Conservation (phyloP, 164 flowering plant genomes). For the Magnolia kwangsiensis region DNA sequence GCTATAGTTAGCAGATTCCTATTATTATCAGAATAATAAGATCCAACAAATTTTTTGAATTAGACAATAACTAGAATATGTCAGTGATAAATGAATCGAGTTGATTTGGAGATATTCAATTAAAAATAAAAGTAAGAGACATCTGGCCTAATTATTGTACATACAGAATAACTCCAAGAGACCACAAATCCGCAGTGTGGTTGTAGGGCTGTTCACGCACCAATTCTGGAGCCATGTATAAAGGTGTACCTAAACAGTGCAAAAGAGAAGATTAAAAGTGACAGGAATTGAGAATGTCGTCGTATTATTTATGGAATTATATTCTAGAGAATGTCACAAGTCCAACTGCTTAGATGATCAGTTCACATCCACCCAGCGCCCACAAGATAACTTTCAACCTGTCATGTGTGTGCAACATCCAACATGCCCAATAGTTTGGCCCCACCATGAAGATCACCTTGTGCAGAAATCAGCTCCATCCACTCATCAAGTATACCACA, state of each 20-base stretch:
- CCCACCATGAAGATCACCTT: too few species aligned
- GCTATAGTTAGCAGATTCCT: too few species aligned
- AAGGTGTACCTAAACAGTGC: constrained; percentile 68
- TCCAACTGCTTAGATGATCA: too few species aligned
- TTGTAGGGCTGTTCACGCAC: constrained; percentile 98
- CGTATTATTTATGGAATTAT: neutral
- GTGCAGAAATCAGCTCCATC: too few species aligned
- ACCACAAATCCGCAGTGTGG: constrained; percentile 98
- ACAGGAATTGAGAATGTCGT: neutral
- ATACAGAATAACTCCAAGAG: constrained; percentile 97
- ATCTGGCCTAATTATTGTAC: constrained; percentile 21
- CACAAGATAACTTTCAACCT: too few species aligned
- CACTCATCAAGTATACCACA: too few species aligned
- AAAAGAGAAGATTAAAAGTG: neutral
- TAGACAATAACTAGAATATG: neutral
- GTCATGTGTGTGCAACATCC: too few species aligned
- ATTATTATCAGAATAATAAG: too few species aligned
- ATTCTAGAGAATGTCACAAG: neutral
- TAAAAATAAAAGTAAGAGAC: neutral
- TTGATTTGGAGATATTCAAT: neutral
- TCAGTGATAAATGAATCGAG: neutral
- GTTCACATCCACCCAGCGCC: too few species aligned
- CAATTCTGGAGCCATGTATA: constrained; percentile 98
- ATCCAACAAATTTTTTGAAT: too few species aligned
- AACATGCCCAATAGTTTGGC: too few species aligned